Base-by-base conservation (phyloP, 2,329 filamentous ascomycete genomes). In the Penicillium sp. region DNA sequence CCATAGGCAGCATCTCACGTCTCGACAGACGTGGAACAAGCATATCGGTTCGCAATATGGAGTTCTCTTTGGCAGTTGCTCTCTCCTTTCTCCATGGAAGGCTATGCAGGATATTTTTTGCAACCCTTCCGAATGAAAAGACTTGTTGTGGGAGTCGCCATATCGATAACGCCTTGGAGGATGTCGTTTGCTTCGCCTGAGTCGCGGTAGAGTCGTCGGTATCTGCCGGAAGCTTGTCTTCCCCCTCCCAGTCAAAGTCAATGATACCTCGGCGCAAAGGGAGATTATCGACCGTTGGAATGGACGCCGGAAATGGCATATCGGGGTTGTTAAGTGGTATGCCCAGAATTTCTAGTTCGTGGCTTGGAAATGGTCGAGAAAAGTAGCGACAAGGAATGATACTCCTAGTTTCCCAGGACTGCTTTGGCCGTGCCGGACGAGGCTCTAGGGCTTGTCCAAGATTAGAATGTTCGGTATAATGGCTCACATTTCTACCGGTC, bases 201-300 rank as follows among this genome's bases (percentile, higher is more conserved):
- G 30, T 31, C 29, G 45, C 5, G 21, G 47, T 29, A 8, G 49
- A 5, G 23, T 44, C 21, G 7, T 38, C 26, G 17, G 9, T 35
- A 21, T 30, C 45, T 35, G 17, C 13, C 41, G 35, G 30, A 48
- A n/a, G 35, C 38, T 44, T 26, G 7, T 30, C 35, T n/a, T 17
- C 7, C 41, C 29, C 3, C 5, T 58, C n/a, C 38, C 35, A 48
- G 19, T 58, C 47, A 30, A 44, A 30, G 3, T 49, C 26, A 38
- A 64, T 38, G 11, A 56, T 19, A 35, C 45, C 53, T n/a, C 53
- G 58, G 23, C 56, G 61, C 23, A 68, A 51, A 23, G 62, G 65
- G 21, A 65, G 50, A 3, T 58, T 65, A n/a, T 64, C 59, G 23
- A 64, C 56, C 9, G 63, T 64, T 17, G 66, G 65, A 23, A 63